These are phyloP conservation scores for Cladosporium halotolerans DNA, from an alignment of 2,329 filamentous ascomycete genomes.

Conservation along the genomic window DNA sequence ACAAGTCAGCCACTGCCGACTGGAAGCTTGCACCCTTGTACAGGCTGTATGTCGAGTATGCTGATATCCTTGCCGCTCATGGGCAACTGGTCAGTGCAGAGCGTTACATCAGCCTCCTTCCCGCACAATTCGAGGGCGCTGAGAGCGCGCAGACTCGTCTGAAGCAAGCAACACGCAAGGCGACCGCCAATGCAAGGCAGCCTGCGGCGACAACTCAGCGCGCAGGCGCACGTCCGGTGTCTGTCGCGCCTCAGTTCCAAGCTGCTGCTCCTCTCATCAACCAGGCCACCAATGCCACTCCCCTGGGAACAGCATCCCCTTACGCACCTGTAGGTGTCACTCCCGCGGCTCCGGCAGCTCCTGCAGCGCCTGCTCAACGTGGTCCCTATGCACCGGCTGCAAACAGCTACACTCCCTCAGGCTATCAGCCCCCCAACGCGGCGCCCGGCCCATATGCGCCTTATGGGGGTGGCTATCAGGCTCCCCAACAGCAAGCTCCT, in stretches of 20 bases:
- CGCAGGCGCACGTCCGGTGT: slow-evolving; percentile 1
- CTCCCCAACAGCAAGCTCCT: slow-evolving; percentile 33
- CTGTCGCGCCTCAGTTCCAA: slow-evolving; percentile 18
- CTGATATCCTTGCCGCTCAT: slow-evolving; percentile 86
- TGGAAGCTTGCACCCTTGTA: slow-evolving; percentile 90
- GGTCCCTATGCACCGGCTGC: slow-evolving; percentile 47
- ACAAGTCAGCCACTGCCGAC: slow-evolving; percentile 62
- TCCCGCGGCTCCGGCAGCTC: slow-evolving; percentile 36
- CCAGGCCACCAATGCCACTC: slow-evolving; percentile 26
- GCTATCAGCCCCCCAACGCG: slow-evolving; percentile 41
- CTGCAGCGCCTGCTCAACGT: slow-evolving; percentile 9
- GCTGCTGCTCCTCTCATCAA: slow-evolving; percentile 37
- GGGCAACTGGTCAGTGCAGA: slow-evolving; percentile 81
- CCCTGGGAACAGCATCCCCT: slow-evolving; percentile 11
- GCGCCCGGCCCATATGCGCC: slow-evolving; percentile 25
- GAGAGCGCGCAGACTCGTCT: slow-evolving; percentile 82
- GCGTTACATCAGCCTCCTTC: slow-evolving; percentile 84
- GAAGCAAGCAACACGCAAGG: slow-evolving; percentile 66
- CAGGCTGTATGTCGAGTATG: slow-evolving; percentile 94
- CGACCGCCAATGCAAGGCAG: slow-evolving; percentile 33
- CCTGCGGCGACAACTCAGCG: slow-evolving; percentile 26
- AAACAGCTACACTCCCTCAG: slow-evolving; percentile 27
- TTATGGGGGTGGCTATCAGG: slow-evolving; percentile 42
- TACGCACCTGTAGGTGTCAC: slow-evolving; percentile 13
- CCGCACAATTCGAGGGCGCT: slow-evolving; percentile 74